A percentile compares a stretch with the other conserved stretches of the same genome.
Conservation (phyloP, 257 asterid species). For the Haberlea rhodopensis region DNA sequence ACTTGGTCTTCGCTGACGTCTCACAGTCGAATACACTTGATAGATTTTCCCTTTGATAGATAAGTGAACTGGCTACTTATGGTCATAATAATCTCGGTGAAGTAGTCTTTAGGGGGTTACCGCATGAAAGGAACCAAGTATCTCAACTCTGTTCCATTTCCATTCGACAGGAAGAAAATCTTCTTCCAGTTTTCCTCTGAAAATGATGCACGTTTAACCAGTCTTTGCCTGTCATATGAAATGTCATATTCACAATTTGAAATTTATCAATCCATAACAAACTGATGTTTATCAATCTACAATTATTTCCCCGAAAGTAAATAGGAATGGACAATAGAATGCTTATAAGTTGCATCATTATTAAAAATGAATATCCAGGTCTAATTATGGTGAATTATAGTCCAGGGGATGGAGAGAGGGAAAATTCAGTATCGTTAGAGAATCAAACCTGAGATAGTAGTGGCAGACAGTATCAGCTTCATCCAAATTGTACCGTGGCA, state of each 20-base stretch:
- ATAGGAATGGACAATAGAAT: neutral
- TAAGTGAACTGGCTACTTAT: slow-evolving; percentile 4
- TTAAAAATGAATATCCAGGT: neutral
- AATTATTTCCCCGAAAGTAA: neutral
- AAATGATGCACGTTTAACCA: slow-evolving; percentile 71
- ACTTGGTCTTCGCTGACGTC: neutral
- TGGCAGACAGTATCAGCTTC: slow-evolving; percentile 86
- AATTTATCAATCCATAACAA: slow-evolving; percentile 10
- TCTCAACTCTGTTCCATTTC: slow-evolving; percentile 94
- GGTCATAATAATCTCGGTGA: slow-evolving; percentile 14
- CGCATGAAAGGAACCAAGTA: slow-evolving; percentile 82
- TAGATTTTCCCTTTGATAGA: slow-evolving; percentile 4
- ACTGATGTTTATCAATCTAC: neutral
- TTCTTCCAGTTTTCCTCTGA: slow-evolving; percentile 94
- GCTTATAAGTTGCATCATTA: neutral
- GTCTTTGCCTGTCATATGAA: slow-evolving; percentile 67
- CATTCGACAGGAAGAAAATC: slow-evolving; percentile 80
- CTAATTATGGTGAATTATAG: no score
- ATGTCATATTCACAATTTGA: slow-evolving; percentile 1
- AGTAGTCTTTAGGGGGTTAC: slow-evolving; percentile 28
- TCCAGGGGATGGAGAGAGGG: no score
- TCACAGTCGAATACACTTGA: slow-evolving; percentile 8
- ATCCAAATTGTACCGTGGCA: slow-evolving; percentile 81
- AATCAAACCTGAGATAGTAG: slow-evolving; percentile 81
- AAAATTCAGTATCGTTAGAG: no score